Base-by-base conservation (phyloP, 768 basidiomycete genomes). In the Cubamyces sp. region DNA sequence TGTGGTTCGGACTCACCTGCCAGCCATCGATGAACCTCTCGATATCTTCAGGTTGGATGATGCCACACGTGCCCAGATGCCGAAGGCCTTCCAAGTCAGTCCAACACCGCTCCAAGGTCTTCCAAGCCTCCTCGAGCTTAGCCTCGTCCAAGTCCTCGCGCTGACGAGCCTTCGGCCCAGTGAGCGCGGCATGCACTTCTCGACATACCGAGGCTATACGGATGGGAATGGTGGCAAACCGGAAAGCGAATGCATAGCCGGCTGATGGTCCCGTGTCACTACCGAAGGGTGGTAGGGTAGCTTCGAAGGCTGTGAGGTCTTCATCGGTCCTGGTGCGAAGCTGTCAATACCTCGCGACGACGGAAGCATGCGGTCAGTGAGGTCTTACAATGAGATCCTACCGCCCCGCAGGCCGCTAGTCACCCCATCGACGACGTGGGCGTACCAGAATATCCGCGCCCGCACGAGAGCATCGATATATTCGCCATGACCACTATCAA, bases 381-480 rank as follows among this genome's bases (percentile, higher is more conserved):
- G n/a, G 62, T 65, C 91, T 68, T 76, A 93, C 92, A 96, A 75
- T 48, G 89, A 78, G 49, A 96, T 80, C 41, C 92, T 87, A 2
- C 92, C 89, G n/a, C 95, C 95, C 52, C 87, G 82, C 60, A 96
- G 80, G 21, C 89, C 95, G 9, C 85, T 90, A 1, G 86, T 85
- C 21, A 95, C 82, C 28, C 92, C 91, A 74, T 96, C 95, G 61
- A 92, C 87, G 25, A 90, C 84, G 64, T 94, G 85, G 7, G 90
- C 86, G 68, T 94, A 96, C 91, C 93, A 96, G 72, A 93, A 96
- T 34, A 96, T 81, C 30, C 94, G 81, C 3, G 91, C 87, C 37
- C 92, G 85, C 37, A 90, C 79, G 48, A 76, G 76, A 7, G 79
- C 73, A 39, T 87, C 84, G 54, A 89, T 84, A 52, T 87, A 86